phyloP scores from a whole-genome alignment of 1,284 basidiomycete genomes.

The Cryptococcus floricola region DNA sequence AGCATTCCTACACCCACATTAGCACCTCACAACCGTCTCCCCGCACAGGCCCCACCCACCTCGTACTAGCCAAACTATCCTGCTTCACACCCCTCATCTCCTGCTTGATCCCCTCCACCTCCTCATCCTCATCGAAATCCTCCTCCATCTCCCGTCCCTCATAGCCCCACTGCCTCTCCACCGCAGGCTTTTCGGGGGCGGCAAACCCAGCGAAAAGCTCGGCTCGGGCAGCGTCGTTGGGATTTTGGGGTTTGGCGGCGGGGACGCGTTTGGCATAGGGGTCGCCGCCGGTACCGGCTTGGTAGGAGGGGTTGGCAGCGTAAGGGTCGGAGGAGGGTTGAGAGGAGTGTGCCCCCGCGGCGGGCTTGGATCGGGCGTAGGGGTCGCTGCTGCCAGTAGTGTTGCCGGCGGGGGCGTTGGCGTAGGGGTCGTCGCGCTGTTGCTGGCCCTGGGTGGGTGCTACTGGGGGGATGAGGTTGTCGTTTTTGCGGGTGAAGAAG shows the following conservation, averaged over 20 bases:
- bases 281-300: constrained; percentile 49
- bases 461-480: constrained; percentile 63
- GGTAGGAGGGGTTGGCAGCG: constrained; percentile 7
- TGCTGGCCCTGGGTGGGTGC: constrained; percentile 8
- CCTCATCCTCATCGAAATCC: constrained; percentile 78
- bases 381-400: constrained; percentile 21
- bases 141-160: constrained; percentile 53
- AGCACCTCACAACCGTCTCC: background rate
- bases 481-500: constrained; percentile 66
- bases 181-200: constrained; percentile 47
- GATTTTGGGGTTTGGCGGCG: constrained; percentile 2
- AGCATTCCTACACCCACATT: constrained; percentile 60
- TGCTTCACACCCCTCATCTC: constrained; percentile 88
- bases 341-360: background rate
- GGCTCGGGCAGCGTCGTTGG: constrained; percentile 61
- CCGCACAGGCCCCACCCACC: constrained; percentile 44
- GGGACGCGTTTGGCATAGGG: constrained; percentile 26
- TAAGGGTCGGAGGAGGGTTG: constrained; percentile 35
- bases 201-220: constrained; percentile 51
- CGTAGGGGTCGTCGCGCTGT: constrained; percentile 45
- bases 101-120: constrained; percentile 93
- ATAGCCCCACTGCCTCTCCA: constrained; percentile 42
- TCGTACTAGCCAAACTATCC: constrained; percentile 82
- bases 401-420: constrained; percentile 7
- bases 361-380: constrained; percentile 20